Evolutionary conservation across 495 filamentous ascomycete species (phyloP).

Genomic region (Penicillium bialowiezense): DNA sequence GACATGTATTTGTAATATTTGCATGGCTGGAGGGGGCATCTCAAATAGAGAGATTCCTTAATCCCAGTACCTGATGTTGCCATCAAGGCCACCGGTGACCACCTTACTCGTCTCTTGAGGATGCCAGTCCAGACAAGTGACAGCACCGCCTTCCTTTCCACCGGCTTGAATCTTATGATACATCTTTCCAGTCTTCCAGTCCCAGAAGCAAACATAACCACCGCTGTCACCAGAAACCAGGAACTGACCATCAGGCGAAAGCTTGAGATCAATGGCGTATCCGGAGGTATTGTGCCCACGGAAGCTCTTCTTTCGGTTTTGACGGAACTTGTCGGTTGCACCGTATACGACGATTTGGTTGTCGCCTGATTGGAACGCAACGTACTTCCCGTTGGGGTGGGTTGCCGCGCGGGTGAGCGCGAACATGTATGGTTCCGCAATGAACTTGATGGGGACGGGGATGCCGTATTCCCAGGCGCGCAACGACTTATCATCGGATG

Average conservation of each 20-base stretch:
- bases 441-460: slow-evolving; percentile 84
- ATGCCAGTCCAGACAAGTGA: slow-evolving; percentile 87
- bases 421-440: slow-evolving; percentile 97
- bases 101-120: slow-evolving; percentile 94
- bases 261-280: slow-evolving; percentile 84
- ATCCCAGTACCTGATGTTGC: slow-evolving; percentile 94
- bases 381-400: slow-evolving; percentile 88
- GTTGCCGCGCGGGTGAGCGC: slow-evolving; percentile 74
- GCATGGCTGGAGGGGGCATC: too few relatives aligned
- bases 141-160: slow-evolving; percentile 57
- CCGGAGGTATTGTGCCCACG: slow-evolving; percentile 93
- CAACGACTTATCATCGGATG: slow-evolving; percentile 92
- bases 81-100: slow-evolving; percentile 84
- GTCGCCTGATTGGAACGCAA: slow-evolving; percentile 87
- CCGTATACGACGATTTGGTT: slow-evolving; percentile 98
- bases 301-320: slow-evolving; percentile 96
- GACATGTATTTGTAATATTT: too few relatives aligned
- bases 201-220: slow-evolving; percentile 94
- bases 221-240: slow-evolving; percentile 78
- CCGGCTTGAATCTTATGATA: slow-evolving; percentile 88
- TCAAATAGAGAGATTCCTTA: slow-evolving; percentile 33
- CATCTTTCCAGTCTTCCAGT: slow-evolving; percentile 99
- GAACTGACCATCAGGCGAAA: slow-evolving; percentile 89
- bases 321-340: slow-evolving; percentile 88
- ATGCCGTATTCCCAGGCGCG: slow-evolving; percentile 98